phyloP scores from a whole-genome alignment of 2,329 filamentous ascomycete species.

The Colletotrichum aenigma region DNA sequence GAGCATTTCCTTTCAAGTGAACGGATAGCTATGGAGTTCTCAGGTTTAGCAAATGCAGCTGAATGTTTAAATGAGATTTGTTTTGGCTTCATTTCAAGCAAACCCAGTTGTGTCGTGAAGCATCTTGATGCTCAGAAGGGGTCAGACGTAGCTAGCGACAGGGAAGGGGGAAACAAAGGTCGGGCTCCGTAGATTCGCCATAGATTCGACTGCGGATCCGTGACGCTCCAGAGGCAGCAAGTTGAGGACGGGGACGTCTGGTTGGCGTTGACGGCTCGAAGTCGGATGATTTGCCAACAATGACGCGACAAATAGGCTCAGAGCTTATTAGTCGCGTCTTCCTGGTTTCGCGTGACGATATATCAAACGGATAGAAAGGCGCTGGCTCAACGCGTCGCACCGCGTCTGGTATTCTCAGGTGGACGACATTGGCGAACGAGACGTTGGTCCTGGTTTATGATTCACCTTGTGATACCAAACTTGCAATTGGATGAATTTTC shows the following conservation, averaged over 20 bases:
- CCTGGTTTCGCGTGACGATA: not conserved
- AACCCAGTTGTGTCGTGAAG: not conserved
- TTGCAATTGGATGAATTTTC: not conserved
- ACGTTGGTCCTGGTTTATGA: fast-evolving
- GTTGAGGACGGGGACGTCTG: not conserved
- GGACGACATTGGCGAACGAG: not conserved
- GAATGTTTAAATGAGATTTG: not conserved
- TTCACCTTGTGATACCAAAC: not conserved
- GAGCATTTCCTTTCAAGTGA: not conserved
- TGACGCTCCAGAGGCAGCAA: not conserved
- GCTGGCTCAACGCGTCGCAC: not conserved
- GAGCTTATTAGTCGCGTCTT: not conserved
- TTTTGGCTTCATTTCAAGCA: not conserved
- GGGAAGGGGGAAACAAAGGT: no score
- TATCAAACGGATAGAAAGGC: not conserved
- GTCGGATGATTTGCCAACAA: not conserved
- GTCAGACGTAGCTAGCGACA: no score
- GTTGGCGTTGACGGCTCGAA: not conserved
- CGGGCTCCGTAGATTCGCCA: no score
- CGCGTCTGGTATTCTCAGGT: not conserved
- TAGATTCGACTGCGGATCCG: not conserved
- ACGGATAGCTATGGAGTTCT: not conserved
- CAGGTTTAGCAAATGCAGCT: not conserved
- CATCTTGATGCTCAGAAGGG: not conserved
- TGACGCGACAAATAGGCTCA: not conserved